phyloP scores from a whole-genome alignment of 2,329 filamentous ascomycete genomes.

The Venturia nashicola region DNA sequence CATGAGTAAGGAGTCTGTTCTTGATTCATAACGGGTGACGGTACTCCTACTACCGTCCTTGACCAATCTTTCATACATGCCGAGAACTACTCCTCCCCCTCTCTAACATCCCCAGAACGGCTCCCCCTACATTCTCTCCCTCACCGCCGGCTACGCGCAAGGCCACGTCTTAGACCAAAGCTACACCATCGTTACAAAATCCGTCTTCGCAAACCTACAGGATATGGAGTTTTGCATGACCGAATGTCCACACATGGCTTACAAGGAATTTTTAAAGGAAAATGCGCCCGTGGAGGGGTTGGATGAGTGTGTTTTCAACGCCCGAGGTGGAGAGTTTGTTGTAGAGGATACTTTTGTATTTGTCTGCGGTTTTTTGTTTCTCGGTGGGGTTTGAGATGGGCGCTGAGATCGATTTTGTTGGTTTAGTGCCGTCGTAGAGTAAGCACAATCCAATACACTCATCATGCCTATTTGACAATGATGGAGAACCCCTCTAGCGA shows the following conservation, averaged over 20 bases:
- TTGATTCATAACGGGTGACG: too few species aligned
- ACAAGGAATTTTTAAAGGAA: constrained; percentile 27
- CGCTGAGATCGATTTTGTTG: too few species aligned
- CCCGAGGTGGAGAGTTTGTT: neutral
- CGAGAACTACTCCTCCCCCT: neutral
- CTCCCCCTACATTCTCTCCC: constrained; percentile 54
- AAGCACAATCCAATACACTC: too few species aligned
- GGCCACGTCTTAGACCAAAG: constrained; percentile 50
- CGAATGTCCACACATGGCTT: constrained; percentile 39
- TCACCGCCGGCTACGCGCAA: constrained; percentile 40
- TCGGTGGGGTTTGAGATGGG: too few species aligned
- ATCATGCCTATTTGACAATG: too few species aligned
- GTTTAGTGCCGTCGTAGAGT: too few species aligned
- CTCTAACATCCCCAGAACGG: constrained; percentile 41
- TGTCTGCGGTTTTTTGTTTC: too few species aligned
- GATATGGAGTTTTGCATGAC: constrained; percentile 61
- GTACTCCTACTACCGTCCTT: too few species aligned
- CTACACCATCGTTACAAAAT: constrained; percentile 53
- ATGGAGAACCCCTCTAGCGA: too few species aligned
- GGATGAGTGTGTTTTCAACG: neutral
- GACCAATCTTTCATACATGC: too few species aligned
- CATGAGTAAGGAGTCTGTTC: too few species aligned
- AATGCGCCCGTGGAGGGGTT: neutral
- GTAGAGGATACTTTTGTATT: too few species aligned
- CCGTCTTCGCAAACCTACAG: constrained; percentile 49